Base-by-base conservation (phyloP, 352 stramenopile species). In the Pythium dissotocum region DNA sequence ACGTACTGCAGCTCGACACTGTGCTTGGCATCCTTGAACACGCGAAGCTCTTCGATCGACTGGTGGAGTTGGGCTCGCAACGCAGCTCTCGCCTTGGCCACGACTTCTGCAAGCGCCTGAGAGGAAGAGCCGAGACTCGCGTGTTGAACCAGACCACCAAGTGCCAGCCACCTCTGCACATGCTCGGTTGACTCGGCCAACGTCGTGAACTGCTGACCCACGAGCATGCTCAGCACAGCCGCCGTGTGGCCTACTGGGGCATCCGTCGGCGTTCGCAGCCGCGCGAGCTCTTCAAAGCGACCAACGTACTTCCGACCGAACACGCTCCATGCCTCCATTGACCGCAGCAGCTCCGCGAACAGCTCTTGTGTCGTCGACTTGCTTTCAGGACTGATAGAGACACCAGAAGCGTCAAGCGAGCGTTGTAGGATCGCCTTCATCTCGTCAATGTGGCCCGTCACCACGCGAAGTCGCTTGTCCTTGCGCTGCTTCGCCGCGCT, bases 391-490 rank as follows among this genome's bases (percentile, higher is more conserved):
- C 16, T 18, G 28, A 9, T 6, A 26, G 13, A 13, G 1, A 24
- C 2, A 8, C 33, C 10, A 30, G 42, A 44, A 21, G 38, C n/a
- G 26, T 63, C 58, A 6, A 71, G 28, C 16, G 38, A 24, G 13
- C 48, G 44, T 12, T 58, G 26, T 4, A 66, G 32, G 1, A 71
- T 24, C 2, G 46, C 26, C 48, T 61, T 58, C 60, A 73, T 68
- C n/a, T 73, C 60, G n/a, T 73, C 67, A 5, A 73, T 61, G 18
- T 73, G 67, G 1, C 13, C 35, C 26, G 38, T 52, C 21, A 73
- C 61, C 28, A 73, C 6, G 6, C 67, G 67, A 38, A 69, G 33
- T 18, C 61, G 61, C 67, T 69, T 73, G 61, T 73, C 67, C 61
- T 73, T 73, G 33, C 67, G 67, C 36, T 73, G 67, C 46, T 73